Conservation (phyloP, 2,329 filamentous ascomycete genomes). For the Botrytis cinerea region DNA sequence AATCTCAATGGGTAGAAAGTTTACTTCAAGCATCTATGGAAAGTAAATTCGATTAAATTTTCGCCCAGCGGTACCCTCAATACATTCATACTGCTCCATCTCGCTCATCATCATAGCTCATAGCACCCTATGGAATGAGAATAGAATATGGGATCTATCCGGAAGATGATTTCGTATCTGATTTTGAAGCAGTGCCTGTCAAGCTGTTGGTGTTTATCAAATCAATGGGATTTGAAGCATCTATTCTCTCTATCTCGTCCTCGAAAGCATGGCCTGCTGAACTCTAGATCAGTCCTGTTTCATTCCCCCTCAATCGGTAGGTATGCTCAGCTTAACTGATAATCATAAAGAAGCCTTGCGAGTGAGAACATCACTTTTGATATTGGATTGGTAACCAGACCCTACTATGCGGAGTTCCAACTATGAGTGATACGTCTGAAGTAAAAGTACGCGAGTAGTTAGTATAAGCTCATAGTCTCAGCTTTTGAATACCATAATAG, state of each 20-base stretch:
- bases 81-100: too few species aligned
- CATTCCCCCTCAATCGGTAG: neutral
- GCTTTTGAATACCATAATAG: too few species aligned
- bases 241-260: neutral
- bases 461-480: neutral
- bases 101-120: too few species aligned
- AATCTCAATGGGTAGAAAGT: too few species aligned
- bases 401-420: too few species aligned
- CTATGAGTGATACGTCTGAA: neutral
- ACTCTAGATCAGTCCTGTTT: neutral
- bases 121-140: too few species aligned
- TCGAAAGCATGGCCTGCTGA: accelerated
- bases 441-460: neutral
- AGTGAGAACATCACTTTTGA: neutral
- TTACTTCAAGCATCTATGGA: too few species aligned
- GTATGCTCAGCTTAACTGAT: accelerated
- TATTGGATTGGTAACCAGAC: neutral
- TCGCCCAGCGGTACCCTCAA: too few species aligned
- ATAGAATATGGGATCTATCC: too few species aligned
- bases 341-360: neutral
- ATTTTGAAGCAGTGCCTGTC: too few species aligned
- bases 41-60: too few species aligned
- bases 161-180: too few species aligned
- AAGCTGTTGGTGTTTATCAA: neutral
- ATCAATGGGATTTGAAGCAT: neutral